phyloP scores from a whole-genome alignment of 2,329 filamentous ascomycete genomes.

The Penicillium sp. region DNA sequence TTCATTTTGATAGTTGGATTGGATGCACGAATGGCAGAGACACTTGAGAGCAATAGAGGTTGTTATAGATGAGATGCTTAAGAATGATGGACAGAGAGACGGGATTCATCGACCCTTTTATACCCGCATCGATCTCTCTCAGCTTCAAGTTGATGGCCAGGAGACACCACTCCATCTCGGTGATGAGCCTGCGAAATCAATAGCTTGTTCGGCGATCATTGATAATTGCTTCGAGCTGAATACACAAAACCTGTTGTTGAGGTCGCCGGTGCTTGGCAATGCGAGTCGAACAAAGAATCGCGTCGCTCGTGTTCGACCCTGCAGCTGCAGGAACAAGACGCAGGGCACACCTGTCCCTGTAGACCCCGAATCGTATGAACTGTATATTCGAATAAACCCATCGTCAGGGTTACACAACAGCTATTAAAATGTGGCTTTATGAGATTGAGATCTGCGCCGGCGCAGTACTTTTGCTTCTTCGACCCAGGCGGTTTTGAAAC shows the following conservation, averaged over 20 bases:
- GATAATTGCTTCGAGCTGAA: constrained; percentile 2
- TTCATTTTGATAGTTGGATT: constrained; percentile 23
- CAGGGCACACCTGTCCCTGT: constrained; percentile 5
- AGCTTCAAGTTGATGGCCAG: neutral
- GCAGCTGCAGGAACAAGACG: constrained; percentile 2
- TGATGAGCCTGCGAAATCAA: constrained; percentile 2
- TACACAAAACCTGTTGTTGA: neutral
- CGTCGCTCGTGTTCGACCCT: constrained; percentile 7
- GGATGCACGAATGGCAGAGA: neutral
- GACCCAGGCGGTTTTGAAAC: neutral
- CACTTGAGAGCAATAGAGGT: neutral
- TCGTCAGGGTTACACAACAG: constrained; percentile 1
- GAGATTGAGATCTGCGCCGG: constrained; percentile 6
- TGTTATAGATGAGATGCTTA: constrained; percentile 5
- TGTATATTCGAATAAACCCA: constrained; percentile 1
- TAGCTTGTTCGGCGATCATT: constrained; percentile 1
- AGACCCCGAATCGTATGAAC: neutral
- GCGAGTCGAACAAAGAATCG: neutral
- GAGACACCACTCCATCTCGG: too few relatives aligned
- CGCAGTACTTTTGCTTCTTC: constrained; percentile 5
- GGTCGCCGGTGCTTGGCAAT: neutral
- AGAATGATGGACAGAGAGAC: constrained; percentile 4
- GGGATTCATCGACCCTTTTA: constrained; percentile 18
- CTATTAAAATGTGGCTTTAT: constrained; percentile 2
- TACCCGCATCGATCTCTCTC: constrained; percentile 6